phyloP scores from a whole-genome alignment of 352 stramenopile species.

The Phytophthora pluvialis region DNA sequence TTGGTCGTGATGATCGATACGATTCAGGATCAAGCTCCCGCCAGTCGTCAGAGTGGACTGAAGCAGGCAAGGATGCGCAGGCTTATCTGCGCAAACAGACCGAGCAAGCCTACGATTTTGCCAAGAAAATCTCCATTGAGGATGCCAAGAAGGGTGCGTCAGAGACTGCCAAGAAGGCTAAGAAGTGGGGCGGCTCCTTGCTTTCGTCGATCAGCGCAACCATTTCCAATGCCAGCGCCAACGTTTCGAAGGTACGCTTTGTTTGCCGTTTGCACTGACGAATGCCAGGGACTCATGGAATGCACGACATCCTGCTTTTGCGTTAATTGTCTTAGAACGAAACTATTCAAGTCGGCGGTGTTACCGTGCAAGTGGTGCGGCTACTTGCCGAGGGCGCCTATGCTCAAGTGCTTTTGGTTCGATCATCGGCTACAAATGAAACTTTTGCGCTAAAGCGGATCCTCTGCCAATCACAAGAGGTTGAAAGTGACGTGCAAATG shows the following conservation, averaged over 20 bases:
- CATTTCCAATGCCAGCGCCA: slow-evolving; percentile 68
- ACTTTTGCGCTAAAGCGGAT: slow-evolving; percentile 86
- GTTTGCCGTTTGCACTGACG: not conserved
- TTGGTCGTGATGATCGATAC: slow-evolving; percentile 43
- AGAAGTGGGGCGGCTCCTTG: slow-evolving; percentile 86
- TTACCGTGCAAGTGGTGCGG: slow-evolving; percentile 73
- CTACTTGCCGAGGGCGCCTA: slow-evolving; percentile 79
- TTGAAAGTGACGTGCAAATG: slow-evolving; percentile 76
- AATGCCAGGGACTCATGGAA: not conserved
- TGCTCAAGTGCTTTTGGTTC: slow-evolving; percentile 84
- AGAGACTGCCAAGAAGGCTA: slow-evolving; percentile 88
- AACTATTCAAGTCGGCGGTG: slow-evolving; percentile 75
- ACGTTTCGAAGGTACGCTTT: slow-evolving; percentile 55
- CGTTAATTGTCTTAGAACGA: slow-evolving; percentile 50
- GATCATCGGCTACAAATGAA: slow-evolving; percentile 66
- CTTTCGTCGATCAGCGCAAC: slow-evolving; percentile 80
- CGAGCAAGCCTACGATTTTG: slow-evolving; percentile 87
- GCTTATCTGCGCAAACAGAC: slow-evolving; percentile 84
- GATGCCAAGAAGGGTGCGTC: slow-evolving; percentile 83
- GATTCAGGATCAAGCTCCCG: slow-evolving; percentile 23
- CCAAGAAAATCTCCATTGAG: slow-evolving; percentile 89
- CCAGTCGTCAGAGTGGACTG: slow-evolving; percentile 39
- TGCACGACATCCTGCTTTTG: not conserved
- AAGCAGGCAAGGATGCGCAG: slow-evolving; percentile 58
- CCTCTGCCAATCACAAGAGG: slow-evolving; percentile 82